Conservation (phyloP, 768 basidiomycete species). For the Leccinum arenicola region DNA sequence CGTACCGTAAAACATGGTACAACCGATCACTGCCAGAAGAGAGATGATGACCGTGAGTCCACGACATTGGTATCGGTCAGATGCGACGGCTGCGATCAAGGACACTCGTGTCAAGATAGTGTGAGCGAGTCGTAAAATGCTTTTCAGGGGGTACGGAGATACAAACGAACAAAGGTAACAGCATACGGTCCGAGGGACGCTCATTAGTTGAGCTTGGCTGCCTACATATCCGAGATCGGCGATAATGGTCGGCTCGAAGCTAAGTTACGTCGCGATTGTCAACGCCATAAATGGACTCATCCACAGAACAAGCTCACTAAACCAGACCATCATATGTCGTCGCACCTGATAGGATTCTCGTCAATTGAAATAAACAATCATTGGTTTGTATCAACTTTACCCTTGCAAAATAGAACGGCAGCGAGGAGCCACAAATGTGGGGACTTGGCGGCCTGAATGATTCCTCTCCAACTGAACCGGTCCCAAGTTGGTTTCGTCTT, state of each 20-base stretch:
- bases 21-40: conserved; percentile 47
- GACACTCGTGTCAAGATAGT: conserved; percentile 27
- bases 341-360: conserved; percentile 12
- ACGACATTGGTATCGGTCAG: conserved; percentile 53
- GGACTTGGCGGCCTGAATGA: conserved; percentile 43
- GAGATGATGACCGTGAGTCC: conserved; percentile 46
- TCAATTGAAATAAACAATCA: neutral
- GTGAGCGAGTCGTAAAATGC: neutral
- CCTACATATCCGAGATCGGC: conserved; percentile 55
- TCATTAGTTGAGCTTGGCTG: conserved; percentile 37
- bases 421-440: conserved; percentile 50
- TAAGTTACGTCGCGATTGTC: conserved; percentile 29
- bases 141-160: neutral
- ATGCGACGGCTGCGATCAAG: conserved; percentile 42
- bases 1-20: conserved; percentile 52
- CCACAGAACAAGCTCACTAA: conserved; percentile 19
- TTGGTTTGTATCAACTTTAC: conserved; percentile 26
- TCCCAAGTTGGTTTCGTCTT: conserved; percentile 40
- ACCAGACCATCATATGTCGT: conserved; percentile 12
- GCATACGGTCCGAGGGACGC: conserved; percentile 35
- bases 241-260: conserved; percentile 76
- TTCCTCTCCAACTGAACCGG: conserved; percentile 56
- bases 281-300: conserved; percentile 27
- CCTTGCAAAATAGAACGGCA: conserved; percentile 51
- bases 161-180: conserved; percentile 18